A percentile compares a stretch with the other conserved stretches of the same genome.
These are phyloP conservation scores for Termitomyces sp. DNA, from an alignment of 768 basidiomycete genomes.

Conservation along the genomic window DNA sequence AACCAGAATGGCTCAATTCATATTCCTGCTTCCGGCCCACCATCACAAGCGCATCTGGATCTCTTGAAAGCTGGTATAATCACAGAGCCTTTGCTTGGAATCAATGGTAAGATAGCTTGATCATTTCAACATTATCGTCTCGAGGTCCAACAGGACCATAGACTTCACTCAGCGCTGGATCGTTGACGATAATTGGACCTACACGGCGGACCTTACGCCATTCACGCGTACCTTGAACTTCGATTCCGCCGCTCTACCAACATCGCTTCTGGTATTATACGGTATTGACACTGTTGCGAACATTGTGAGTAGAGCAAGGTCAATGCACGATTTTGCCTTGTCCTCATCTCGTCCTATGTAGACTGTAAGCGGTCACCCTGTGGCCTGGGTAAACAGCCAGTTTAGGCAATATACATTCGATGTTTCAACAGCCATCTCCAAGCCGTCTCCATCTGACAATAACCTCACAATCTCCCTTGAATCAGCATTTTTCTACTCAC, in stretches of 20 bases:
- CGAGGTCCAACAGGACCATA: slow-evolving; percentile 11
- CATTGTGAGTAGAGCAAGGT: slow-evolving; percentile 30
- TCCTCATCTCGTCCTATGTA: slow-evolving; percentile 10
- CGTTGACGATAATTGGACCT: slow-evolving; percentile 53
- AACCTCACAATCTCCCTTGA: slow-evolving; percentile 49
- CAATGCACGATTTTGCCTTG: not conserved
- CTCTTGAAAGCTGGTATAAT: slow-evolving; percentile 47
- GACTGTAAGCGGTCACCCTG: slow-evolving; percentile 45
- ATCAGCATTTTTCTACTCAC: slow-evolving; percentile 48
- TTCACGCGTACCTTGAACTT: slow-evolving; percentile 25
- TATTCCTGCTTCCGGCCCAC: slow-evolving; percentile 46
- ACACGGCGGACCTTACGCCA: slow-evolving; percentile 47
- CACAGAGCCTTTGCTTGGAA: slow-evolving; percentile 46
- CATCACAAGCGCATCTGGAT: slow-evolving; percentile 53
- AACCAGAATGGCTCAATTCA: slow-evolving; percentile 50
- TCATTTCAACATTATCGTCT: not conserved
- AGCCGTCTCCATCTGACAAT: slow-evolving; percentile 25
- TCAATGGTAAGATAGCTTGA: slow-evolving; percentile 44
- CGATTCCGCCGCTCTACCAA: slow-evolving; percentile 17
- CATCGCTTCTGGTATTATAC: slow-evolving; percentile 45
- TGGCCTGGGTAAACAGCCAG: slow-evolving; percentile 56
- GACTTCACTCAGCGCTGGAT: slow-evolving; percentile 56
- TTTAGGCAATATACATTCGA: slow-evolving; percentile 53
- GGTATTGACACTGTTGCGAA: slow-evolving; percentile 56
- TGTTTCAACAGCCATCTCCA: slow-evolving; percentile 34